Evolutionary conservation across 331 rosid genomes (phyloP).

Genomic region (Saraca asoca): DNA sequence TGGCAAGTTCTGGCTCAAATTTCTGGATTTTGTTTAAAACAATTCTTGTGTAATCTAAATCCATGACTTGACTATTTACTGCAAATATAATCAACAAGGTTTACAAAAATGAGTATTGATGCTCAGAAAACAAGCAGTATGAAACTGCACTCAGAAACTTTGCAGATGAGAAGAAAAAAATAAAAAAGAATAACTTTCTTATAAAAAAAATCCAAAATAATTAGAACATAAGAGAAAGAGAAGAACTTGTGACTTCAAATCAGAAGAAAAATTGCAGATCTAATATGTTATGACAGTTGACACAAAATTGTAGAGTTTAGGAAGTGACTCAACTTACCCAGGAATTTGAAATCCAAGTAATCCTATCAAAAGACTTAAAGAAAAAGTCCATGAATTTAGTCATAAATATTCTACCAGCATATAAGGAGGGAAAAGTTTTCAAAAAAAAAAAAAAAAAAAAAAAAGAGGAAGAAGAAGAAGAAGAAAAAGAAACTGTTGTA

Average conservation of each 20-base stretch:
- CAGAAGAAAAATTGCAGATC: conserved; percentile 21
- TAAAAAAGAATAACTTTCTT: neutral
- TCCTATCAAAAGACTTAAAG: too few species aligned
- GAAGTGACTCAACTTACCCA: conserved; percentile 11
- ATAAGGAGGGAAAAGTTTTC: neutral
- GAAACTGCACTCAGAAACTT: neutral
- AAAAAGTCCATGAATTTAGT: conserved; percentile 17
- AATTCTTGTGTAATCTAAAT: conserved; percentile 55
- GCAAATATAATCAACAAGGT: conserved; percentile 25
- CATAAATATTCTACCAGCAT: conserved; percentile 17
- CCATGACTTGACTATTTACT: conserved; percentile 58
- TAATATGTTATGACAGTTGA: conserved; percentile 1
- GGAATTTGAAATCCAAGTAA: too few species aligned
- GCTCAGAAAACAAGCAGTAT: neutral
- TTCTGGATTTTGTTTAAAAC: conserved; percentile 54
- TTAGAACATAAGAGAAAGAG: neutral
- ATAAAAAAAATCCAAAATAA: neutral
- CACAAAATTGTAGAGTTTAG: neutral
- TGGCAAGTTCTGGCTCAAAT: conserved; percentile 62
- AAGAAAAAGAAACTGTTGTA: conserved; percentile 9
- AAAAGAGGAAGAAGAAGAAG: neutral
- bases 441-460: neutral
- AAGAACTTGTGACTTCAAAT: neutral
- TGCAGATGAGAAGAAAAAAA: too few species aligned
- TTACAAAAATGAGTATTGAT: neutral